phyloP scores from a whole-genome alignment of 1,284 basidiomycete genomes.

The Meripilus lineatus region DNA sequence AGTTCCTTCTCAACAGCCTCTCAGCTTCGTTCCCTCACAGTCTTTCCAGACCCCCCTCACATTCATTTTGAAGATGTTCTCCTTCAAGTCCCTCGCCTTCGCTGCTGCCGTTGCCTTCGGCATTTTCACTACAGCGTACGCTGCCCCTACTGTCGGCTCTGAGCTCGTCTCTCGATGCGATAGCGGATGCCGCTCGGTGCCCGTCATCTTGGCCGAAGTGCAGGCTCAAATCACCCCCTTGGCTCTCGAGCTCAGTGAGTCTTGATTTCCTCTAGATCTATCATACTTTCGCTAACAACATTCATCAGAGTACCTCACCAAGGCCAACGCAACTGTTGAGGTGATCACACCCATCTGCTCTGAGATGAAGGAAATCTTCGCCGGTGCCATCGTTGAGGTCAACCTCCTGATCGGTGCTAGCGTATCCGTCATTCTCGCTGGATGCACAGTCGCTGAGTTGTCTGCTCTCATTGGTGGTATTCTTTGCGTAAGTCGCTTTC shows the following conservation, averaged over 20 bases:
- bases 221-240: conserved; percentile 21
- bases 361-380: conserved; percentile 28
- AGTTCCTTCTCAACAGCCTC: neutral
- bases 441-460: conserved; percentile 25
- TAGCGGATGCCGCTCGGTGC: no score
- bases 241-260: conserved; percentile 31
- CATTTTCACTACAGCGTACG: conserved; percentile 18
- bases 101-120: conserved; percentile 34
- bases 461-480: conserved; percentile 30
- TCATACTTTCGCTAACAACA: conserved; percentile 4
- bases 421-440: conserved; percentile 26
- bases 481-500: conserved; percentile 18
- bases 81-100: conserved; percentile 36
- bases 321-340: conserved; percentile 27
- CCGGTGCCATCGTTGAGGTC: conserved; percentile 26
- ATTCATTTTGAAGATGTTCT: conserved; percentile 44
- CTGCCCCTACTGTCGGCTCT: conserved; percentile 16
- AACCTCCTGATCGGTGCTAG: conserved; percentile 30
- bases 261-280: neutral
- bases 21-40: conserved; percentile 5
- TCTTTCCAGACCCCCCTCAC: conserved; percentile 23
- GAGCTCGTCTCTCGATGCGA: conserved; percentile 8
- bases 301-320: conserved; percentile 24
- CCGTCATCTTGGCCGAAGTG: conserved; percentile 21
- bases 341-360: conserved; percentile 23